Conservation (phyloP, 163 green algal species). For the Volvox carteri region DNA sequence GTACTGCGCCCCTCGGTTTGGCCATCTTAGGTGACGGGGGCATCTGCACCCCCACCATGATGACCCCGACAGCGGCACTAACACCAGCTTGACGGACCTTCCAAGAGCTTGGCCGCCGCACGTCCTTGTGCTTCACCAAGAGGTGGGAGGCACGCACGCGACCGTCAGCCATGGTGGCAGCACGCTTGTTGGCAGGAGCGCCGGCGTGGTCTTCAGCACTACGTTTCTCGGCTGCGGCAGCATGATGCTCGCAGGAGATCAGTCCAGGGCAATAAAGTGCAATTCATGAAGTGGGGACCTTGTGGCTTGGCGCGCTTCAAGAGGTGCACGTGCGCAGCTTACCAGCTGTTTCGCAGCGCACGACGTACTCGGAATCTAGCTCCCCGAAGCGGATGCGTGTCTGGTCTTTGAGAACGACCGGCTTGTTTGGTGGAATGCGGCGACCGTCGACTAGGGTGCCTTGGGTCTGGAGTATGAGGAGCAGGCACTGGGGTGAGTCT, state of each 20-base stretch:
- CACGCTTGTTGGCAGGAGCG: background rate
- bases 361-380: conserved; percentile 54
- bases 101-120: conserved; percentile 82
- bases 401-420: conserved; percentile 71
- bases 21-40: too few species aligned
- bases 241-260: background rate
- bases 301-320: too few species aligned
- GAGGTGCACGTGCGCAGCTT: too few species aligned
- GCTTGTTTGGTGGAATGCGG: conserved; percentile 78
- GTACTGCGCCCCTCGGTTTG: too few species aligned
- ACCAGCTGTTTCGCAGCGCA: conserved; percentile 67
- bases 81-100: too few species aligned
- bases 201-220: background rate
- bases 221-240: conserved; percentile 56
- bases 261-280: background rate
- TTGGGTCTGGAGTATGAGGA: conserved; percentile 63
- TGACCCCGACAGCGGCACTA: too few species aligned
- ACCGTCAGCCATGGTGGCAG: conserved; percentile 35
- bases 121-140: conserved; percentile 89
- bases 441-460: conserved; percentile 77
- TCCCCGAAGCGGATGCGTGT: conserved; percentile 72
- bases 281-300: too few species aligned
- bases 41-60: too few species aligned
- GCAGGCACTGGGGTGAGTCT: background rate
- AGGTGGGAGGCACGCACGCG: conserved; percentile 85